Base-by-base conservation (phyloP, 768 basidiomycete species). In the Tylopilus balloui region DNA sequence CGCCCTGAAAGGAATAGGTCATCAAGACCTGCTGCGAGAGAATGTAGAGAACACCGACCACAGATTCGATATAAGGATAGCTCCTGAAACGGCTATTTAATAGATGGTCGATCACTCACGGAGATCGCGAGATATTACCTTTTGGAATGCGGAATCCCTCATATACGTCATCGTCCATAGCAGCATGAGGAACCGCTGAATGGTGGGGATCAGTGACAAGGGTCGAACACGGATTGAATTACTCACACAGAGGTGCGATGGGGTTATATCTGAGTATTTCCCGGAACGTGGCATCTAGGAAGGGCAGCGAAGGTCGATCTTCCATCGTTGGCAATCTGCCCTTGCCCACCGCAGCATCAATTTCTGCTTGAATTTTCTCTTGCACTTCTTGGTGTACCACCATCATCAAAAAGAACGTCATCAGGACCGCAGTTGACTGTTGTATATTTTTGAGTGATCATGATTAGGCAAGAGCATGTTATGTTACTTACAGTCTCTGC, bases 41-140 rank as follows among this genome's bases (percentile, higher is more conserved):
- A 21, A 2, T 17, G 15, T 4, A 6, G n/a, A 41, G 3, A 1
- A 17, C 7, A 35, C 56, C 20, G 6, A 67, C 68, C 68, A 70
- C 11, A 55, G 10, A 28, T 71, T 69, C 1, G 53, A 27, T 12
- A 68, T 28, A 7, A 65, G 9, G 6, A 62, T 54, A 1, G 65
- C 48, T 23, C 53, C 55, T 61, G 41, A 12, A 34, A 12, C 0
- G 23, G 6, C 3, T 24, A 15, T 10, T 47, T 12, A 47, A 12
- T 20, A 27, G 31, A 9, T 8, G 10, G 1, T 23, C n/a, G 13
- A n/a, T 44, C 9, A 11, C 12, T 21, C 23, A 6, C 21, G 25
- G 12, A 19, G 14, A 31, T 10, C 11, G 27, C 27, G 9, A 9
- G 14, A 14, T 31, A 31, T 5, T 31, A 31, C 31, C 31, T 15